phyloP scores from a whole-genome alignment of 2,329 filamentous ascomycete species.

The Rachicladosporium sp. region DNA sequence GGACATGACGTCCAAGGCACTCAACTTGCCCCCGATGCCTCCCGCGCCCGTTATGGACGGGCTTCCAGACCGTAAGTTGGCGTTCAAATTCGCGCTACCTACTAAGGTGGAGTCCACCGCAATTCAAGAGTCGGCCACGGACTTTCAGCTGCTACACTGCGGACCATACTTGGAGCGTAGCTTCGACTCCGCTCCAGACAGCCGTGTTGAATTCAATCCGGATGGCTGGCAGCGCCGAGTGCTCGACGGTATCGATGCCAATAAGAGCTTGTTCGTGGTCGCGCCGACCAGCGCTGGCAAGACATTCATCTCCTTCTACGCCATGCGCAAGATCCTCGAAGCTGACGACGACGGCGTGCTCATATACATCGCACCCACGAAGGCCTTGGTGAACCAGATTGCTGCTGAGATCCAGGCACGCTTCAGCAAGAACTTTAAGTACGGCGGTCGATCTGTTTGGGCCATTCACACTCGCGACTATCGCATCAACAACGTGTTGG shows the following conservation, averaged over 20 bases:
- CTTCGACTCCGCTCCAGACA: constrained; percentile 55
- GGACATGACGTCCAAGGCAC: constrained; percentile 25
- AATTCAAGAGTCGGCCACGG: constrained; percentile 30
- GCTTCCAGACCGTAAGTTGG: constrained; percentile 22
- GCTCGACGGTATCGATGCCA: constrained; percentile 57
- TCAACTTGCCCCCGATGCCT: constrained; percentile 27
- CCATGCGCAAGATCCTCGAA: constrained; percentile 64
- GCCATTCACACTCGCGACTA: constrained; percentile 67
- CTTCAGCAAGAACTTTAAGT: constrained; percentile 54
- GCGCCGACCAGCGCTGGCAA: constrained; percentile 71
- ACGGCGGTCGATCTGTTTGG: constrained; percentile 58
- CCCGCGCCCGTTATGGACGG: constrained; percentile 7
- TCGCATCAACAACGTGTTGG: constrained; percentile 58
- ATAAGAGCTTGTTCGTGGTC: constrained; percentile 61
- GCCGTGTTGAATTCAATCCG: constrained; percentile 59
- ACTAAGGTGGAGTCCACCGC: constrained; percentile 17
- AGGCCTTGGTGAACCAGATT: constrained; percentile 73
- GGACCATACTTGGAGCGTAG: constrained; percentile 66
- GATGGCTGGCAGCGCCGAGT: constrained; percentile 68
- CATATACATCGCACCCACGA: constrained; percentile 71
- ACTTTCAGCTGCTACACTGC: constrained; percentile 57
- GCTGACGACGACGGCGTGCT: constrained; percentile 56
- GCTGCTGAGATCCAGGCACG: constrained; percentile 65
- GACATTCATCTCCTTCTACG: constrained; percentile 75
- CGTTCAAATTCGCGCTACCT: constrained; percentile 31